phyloP scores from a whole-genome alignment of 1,139 yeast species.

The Scheffersomyces insectosa region DNA sequence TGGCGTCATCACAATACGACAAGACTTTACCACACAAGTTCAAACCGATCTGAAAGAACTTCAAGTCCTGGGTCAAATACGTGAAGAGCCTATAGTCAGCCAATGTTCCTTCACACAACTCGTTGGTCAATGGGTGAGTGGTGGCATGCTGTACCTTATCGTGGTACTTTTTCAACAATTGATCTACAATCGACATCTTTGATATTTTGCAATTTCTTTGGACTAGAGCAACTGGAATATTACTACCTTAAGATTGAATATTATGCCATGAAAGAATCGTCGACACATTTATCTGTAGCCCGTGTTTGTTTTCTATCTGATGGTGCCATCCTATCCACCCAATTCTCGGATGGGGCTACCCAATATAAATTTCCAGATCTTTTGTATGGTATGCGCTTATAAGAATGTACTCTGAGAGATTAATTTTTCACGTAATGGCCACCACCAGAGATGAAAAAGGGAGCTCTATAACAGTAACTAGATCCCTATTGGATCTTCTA shows the following conservation, averaged over 20 bases:
- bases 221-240: too few relatives aligned
- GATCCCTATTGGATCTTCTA: too few relatives aligned
- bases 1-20: constrained; percentile 40
- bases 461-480: too few relatives aligned
- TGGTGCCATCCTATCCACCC: too few relatives aligned
- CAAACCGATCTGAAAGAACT: constrained; percentile 46
- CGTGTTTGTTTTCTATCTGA: too few relatives aligned
- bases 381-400: not conserved
- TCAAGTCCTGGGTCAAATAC: constrained; percentile 51
- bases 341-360: too few relatives aligned
- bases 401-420: not conserved
- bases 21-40: constrained; percentile 47
- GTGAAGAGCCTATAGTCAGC: constrained; percentile 41
- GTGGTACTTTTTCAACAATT: constrained; percentile 20
- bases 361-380: too few relatives aligned
- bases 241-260: too few relatives aligned
- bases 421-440: not conserved
- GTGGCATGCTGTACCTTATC: constrained; percentile 29
- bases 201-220: not conserved
- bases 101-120: constrained; percentile 48
- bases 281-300: too few relatives aligned
- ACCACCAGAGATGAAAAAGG: not conserved
- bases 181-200: constrained; percentile 8
- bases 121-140: constrained; percentile 45
- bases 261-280: too few relatives aligned